Base-by-base conservation (phyloP, 768 basidiomycete species). In the Rhodocollybia butyracea region DNA sequence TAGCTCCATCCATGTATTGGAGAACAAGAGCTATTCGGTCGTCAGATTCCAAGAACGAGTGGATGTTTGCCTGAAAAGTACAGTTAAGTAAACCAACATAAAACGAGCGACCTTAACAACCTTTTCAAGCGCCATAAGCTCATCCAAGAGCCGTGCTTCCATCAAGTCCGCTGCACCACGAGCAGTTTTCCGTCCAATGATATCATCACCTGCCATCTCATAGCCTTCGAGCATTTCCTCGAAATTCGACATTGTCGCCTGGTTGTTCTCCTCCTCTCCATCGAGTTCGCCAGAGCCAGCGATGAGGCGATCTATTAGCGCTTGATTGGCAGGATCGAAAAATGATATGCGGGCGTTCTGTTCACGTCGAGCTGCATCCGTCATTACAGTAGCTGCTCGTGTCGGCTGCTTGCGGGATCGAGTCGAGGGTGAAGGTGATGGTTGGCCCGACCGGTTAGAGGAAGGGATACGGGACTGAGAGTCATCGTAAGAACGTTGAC, bases 161-260 rank as follows among this genome's bases (percentile, higher is more conserved):
- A 98, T 94, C 61, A 95, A 79, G 66, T 98, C 96, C 36, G 91
- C 92, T 7, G 90, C 85, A 11, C 88, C 88, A 62, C 81, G 78
- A 17, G 78, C 76, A 51, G 82, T 79, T 64, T 82, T 85, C 60
- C 84, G 74, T 13, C 80, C 82, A 41, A 88, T 75, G n/a, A 87
- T 75, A 65, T 87, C 86, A 54, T 88, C 89, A 58, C 85, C 88
- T 3, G 91, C 87, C 94, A 94, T 98, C 68, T 98, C 97, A 64
- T 97, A 97, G 0, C 97, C 95, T 64, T 99, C 97, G 24, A 99
- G 78, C 93, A 99, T 95, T 68, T 99, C 97, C 66, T 99, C 97
- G 2, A 99, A 94, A 68, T 85, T 97, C 5, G 88, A 76, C 72
- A 99, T 79, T 3, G 91, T 92, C 8, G 87, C 90, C 59, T 91